Evolutionary conservation across 441 rosid species (phyloP).

Genomic region (Erodium trifolium): DNA sequence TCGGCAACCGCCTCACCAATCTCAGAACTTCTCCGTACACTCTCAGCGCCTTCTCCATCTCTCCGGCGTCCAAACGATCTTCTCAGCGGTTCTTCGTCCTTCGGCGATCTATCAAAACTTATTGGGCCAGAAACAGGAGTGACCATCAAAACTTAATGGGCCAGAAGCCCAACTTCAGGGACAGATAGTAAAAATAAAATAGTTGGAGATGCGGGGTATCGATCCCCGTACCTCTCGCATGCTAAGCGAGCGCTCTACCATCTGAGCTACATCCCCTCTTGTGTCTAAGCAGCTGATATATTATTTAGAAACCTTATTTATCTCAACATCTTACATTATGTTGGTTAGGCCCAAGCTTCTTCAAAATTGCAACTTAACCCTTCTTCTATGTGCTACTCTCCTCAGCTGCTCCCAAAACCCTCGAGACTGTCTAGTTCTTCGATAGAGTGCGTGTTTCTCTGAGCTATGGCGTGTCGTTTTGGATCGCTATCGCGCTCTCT

Average conservation of each 20-base stretch:
- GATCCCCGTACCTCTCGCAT: conserved; percentile 91
- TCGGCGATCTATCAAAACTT: background rate
- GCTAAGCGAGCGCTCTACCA: conserved; percentile 99
- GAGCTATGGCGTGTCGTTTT: conserved; percentile 2
- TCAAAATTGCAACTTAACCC: background rate
- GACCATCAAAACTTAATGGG: background rate
- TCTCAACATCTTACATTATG: too few species aligned
- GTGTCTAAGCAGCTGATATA: too few species aligned
- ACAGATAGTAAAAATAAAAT: too few species aligned
- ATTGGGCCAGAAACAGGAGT: too few species aligned
- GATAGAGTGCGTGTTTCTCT: background rate
- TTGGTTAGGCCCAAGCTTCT: background rate
- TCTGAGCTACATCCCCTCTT: conserved; percentile 95
- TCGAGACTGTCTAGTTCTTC: background rate
- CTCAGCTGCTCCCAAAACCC: background rate
- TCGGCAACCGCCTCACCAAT: conserved; percentile 64
- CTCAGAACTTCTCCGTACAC: conserved; percentile 62
- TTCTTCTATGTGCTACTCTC: background rate
- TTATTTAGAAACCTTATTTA: too few species aligned
- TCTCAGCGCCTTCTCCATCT: conserved; percentile 59
- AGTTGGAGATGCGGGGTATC: conserved; percentile 59
- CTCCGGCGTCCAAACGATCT: background rate
- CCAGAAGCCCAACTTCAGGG: background rate
- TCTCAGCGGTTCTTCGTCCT: background rate
- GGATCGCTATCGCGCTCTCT: background rate